phyloP scores from a whole-genome alignment of 2,329 filamentous ascomycete genomes.

The Moelleriella libera region DNA sequence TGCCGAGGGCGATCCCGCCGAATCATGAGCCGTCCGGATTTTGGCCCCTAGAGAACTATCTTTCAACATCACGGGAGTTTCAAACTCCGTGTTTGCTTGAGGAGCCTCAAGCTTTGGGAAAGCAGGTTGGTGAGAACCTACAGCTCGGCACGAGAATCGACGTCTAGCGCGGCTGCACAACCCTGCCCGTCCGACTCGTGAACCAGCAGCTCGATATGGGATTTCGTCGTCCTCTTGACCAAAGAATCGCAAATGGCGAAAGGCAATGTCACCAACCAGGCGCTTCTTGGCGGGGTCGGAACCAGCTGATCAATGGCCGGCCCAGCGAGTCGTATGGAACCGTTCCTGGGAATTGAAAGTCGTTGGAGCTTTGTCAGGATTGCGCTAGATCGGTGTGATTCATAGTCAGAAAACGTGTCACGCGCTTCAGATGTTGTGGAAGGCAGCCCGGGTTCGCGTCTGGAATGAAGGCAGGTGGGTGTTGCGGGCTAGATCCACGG shows the following conservation, averaged over 20 bases:
- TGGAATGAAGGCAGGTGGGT: conserved; percentile 10
- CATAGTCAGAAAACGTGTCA: conserved; percentile 2
- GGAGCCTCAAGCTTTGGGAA: conserved; percentile 14
- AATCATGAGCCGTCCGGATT: conserved; percentile 46
- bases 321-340: neutral
- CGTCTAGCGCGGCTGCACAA: neutral
- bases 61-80: conserved; percentile 21
- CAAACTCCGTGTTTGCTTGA: conserved; percentile 10
- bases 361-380: neutral
- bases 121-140: neutral
- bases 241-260: no score
- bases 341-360: neutral
- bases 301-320: neutral
- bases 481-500: conserved; percentile 5
- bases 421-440: conserved; percentile 8
- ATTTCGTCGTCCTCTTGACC: no score
- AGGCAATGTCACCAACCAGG: no score
- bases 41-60: conserved; percentile 37
- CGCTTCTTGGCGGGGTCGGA: neutral
- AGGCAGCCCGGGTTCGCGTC: conserved; percentile 6
- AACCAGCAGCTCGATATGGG: no score
- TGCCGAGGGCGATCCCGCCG: conserved; percentile 30
- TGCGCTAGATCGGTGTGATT: neutral
- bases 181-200: neutral
- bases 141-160: neutral